These are phyloP conservation scores for Paralagenidium karlingii DNA, from an alignment of 352 stramenopile genomes.

Conservation along the genomic window DNA sequence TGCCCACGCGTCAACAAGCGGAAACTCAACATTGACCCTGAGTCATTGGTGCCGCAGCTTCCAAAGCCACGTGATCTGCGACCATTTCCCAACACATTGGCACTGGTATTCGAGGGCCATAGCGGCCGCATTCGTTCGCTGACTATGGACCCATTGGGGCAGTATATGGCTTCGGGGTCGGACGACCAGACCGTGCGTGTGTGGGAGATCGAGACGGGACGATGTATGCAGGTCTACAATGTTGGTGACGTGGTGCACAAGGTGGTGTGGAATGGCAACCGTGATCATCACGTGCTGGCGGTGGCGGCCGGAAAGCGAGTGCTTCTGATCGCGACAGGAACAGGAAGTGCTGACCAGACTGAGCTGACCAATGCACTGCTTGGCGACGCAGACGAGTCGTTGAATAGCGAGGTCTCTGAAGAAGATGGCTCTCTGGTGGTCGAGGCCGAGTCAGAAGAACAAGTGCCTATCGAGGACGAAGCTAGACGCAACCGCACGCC, in stretches of 20 bases:
- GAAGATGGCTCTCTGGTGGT: conserved; percentile 25
- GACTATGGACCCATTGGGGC: conserved; percentile 90
- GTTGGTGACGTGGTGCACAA: conserved; percentile 83
- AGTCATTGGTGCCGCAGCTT: conserved; percentile 92
- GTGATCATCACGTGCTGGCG: conserved; percentile 90
- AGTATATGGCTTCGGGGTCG: conserved; percentile 94
- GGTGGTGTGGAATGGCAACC: conserved; percentile 96
- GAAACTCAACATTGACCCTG: conserved; percentile 97
- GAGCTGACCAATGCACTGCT: conserved; percentile 94
- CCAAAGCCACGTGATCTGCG: conserved; percentile 94
- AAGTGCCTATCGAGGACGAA: conserved; percentile 53
- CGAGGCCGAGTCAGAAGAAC: conserved; percentile 48
- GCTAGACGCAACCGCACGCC: conserved; percentile 80
- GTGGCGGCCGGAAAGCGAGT: conserved; percentile 86
- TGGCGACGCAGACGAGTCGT: conserved; percentile 63
- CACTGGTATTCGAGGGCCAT: conserved; percentile 82
- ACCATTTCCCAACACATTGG: conserved; percentile 95
- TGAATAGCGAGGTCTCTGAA: conserved; percentile 34
- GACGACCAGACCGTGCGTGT: conserved; percentile 94
- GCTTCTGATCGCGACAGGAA: conserved; percentile 91
- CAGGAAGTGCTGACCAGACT: conserved; percentile 85
- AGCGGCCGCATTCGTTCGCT: conserved; percentile 88
- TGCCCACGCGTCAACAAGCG: conserved; percentile 88
- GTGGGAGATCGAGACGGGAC: conserved; percentile 94
- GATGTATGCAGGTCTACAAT: conserved; percentile 88